phyloP scores from a whole-genome alignment of 805 yeast genomes.

The Maudiozyma serrabonitensis region DNA sequence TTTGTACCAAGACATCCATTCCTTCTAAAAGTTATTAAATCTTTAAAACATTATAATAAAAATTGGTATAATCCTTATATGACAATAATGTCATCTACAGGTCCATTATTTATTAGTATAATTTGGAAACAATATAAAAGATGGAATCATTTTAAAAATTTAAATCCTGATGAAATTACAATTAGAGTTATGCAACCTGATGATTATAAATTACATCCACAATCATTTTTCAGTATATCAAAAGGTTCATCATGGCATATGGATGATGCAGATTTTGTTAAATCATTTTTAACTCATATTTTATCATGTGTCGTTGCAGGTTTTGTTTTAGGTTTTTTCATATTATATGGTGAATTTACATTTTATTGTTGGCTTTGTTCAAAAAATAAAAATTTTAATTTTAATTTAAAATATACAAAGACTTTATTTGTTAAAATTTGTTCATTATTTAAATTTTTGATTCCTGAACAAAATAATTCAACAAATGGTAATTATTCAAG shows the following conservation, averaged over 20 bases:
- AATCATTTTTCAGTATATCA: slow-evolving; percentile 60
- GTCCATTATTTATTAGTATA: slow-evolving; percentile 77
- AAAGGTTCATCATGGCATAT: slow-evolving; percentile 89
- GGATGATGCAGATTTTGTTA: slow-evolving; percentile 73
- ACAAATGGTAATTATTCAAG: background rate
- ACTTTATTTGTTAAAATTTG: background rate
- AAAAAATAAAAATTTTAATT: slow-evolving; percentile 15
- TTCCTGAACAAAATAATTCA: background rate
- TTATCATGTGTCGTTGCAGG: slow-evolving; percentile 62
- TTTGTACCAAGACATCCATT: slow-evolving; percentile 79
- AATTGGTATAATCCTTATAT: slow-evolving; percentile 81
- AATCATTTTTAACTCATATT: slow-evolving; percentile 62
- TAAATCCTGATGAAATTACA: background rate
- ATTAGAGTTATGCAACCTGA: slow-evolving; percentile 61
- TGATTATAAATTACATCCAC: slow-evolving; percentile 51
- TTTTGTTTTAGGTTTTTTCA: slow-evolving; percentile 40
- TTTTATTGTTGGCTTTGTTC: slow-evolving; percentile 29
- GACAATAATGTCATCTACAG: slow-evolving; percentile 89
- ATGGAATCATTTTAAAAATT: slow-evolving; percentile 39
- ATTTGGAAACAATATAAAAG: slow-evolving; percentile 80
- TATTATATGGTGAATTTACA: slow-evolving; percentile 38
- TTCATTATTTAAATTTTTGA: background rate
- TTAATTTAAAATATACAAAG: slow-evolving; percentile 13
- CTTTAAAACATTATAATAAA: slow-evolving; percentile 49
- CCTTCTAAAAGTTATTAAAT: slow-evolving; percentile 57